Percentiles rank a stretch among this genome's conserved stretches.
Conservation (phyloP, 2,329 filamentous ascomycete genomes). For the Fusarium oxysporum region DNA sequence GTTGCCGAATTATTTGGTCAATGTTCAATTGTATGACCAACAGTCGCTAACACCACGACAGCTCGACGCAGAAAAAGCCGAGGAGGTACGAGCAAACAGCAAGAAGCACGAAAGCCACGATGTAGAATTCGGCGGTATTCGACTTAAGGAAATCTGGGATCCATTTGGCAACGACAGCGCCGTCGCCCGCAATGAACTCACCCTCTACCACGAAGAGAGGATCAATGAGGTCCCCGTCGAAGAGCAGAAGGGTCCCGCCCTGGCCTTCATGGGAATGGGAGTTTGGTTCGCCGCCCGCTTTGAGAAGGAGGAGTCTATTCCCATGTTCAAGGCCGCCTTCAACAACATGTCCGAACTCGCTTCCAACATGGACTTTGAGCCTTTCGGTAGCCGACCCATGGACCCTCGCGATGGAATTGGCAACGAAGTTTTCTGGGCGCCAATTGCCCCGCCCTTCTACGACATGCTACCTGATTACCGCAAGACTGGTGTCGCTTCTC, state of each 20-base stretch:
- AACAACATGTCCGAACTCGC: constrained; percentile 37
- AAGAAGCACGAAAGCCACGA: constrained; percentile 37
- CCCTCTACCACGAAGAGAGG: constrained; percentile 33
- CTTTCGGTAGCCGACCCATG: constrained; percentile 39
- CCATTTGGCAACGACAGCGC: constrained; percentile 55
- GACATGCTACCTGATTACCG: constrained; percentile 34
- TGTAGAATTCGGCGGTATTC: constrained; percentile 32
- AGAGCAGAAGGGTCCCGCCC: constrained; percentile 38
- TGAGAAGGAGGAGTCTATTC: constrained; percentile 29
- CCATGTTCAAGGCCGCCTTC: constrained; percentile 28
- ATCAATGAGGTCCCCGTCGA: constrained; percentile 20
- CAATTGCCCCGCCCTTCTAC: constrained; percentile 41
- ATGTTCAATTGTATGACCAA: neutral
- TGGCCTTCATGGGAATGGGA: constrained; percentile 42
- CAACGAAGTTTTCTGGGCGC: constrained; percentile 45
- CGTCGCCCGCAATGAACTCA: constrained; percentile 36
- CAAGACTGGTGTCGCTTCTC: constrained; percentile 24
- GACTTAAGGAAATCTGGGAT: constrained; percentile 66
- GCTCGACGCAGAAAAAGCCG: constrained; percentile 38
- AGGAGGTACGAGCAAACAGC: constrained; percentile 19
- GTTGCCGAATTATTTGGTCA: neutral
- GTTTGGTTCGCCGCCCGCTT: constrained; percentile 43
- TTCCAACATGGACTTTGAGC: constrained; percentile 24
- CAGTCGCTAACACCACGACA: constrained; percentile 12
- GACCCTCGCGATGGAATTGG: constrained; percentile 44